Base-by-base conservation (phyloP, 73 alveolate species). In the Strombidium stylifer region DNA sequence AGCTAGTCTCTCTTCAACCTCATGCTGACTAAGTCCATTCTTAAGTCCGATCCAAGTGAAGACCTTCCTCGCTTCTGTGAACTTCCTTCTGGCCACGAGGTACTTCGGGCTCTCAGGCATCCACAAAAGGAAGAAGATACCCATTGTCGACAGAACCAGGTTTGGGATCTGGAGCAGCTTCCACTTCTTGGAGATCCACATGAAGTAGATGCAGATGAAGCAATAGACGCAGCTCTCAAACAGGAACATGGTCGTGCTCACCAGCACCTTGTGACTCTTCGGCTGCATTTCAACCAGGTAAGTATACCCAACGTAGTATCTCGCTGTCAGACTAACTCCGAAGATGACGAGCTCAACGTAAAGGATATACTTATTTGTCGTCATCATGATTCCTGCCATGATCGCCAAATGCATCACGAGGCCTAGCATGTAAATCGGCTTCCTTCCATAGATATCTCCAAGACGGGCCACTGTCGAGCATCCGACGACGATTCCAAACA, bases 61-160 rank as follows among this genome's bases (percentile, higher is more conserved):
- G 0, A 46, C 58, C 10, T 35, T 1, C 31, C 80, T 44, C 4
- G 81, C 80, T 19, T 79, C 73, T 15, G 28, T 44, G 37, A 14
- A 52, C 40, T 60, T 54, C 15, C 60, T 35, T 28, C 58, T 15
- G 27, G 69, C 48, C 14, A 69, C 26, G 2, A 79, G 66, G 48
- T 61, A 69, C 30, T 82, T 56, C 7, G 90, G 90, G 28, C 79
- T 50, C 36, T 79, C 90, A 0, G 90, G 90, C 3, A 69, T 12
- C 26, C 44, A 68, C 20, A 54, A 57, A n/a, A 21, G 8, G 0
- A 51, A 6, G 0, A 73, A 11, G 1, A 34, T 14, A 1, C 70
- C 74, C 31, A 52, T 27, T 1, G 59, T 1, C 3, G 68, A 69
- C 12, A 73, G 23, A 1, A 40, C 44, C 12, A 73, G 24, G 0